phyloP scores from a whole-genome alignment of 2,329 filamentous ascomycete genomes.

The Chaetomium sp. region DNA sequence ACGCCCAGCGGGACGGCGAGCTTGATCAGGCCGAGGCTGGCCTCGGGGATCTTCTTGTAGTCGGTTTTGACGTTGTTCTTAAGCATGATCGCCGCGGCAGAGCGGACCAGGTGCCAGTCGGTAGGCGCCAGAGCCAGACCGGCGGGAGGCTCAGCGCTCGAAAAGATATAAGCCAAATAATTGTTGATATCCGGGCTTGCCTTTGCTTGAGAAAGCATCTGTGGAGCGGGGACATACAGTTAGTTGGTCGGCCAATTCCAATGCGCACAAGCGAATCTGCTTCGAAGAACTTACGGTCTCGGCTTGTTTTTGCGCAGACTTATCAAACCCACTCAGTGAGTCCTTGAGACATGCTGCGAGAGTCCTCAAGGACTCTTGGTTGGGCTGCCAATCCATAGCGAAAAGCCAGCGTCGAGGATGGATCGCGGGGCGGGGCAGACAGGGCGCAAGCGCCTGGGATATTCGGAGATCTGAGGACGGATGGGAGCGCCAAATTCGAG shows the following conservation, averaged over 20 bases:
- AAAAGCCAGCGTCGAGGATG: constrained; percentile 3
- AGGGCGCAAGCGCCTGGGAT: neutral
- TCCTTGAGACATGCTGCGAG: constrained; percentile 84
- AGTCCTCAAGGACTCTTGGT: constrained; percentile 80
- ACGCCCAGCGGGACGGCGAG: constrained; percentile 71
- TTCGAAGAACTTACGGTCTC: constrained; percentile 61
- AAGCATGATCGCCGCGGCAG: constrained; percentile 85
- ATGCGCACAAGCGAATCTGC: neutral
- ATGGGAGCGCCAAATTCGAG: neutral
- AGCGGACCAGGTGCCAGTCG: constrained; percentile 70
- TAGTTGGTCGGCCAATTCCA: neutral
- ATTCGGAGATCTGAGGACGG: neutral
- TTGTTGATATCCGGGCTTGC: constrained; percentile 90
- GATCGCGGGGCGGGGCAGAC: constrained; percentile 10
- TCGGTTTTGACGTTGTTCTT: constrained; percentile 83
- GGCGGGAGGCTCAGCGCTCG: constrained; percentile 56
- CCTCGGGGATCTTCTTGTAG: constrained; percentile 68
- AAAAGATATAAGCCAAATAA: constrained; percentile 89
- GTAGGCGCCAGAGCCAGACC: constrained; percentile 52
- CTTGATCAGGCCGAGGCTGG: constrained; percentile 70
- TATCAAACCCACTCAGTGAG: constrained; percentile 80
- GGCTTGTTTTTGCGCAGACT: constrained; percentile 76
- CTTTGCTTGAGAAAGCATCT: constrained; percentile 94
- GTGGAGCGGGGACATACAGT: constrained; percentile 8
- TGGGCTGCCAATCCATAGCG: constrained; percentile 75